A percentile compares a stretch with the other conserved stretches of the same genome.
These are phyloP conservation scores for Leptodontidium sp. DNA, from an alignment of 2,329 filamentous ascomycete species.

Conservation along the genomic window DNA sequence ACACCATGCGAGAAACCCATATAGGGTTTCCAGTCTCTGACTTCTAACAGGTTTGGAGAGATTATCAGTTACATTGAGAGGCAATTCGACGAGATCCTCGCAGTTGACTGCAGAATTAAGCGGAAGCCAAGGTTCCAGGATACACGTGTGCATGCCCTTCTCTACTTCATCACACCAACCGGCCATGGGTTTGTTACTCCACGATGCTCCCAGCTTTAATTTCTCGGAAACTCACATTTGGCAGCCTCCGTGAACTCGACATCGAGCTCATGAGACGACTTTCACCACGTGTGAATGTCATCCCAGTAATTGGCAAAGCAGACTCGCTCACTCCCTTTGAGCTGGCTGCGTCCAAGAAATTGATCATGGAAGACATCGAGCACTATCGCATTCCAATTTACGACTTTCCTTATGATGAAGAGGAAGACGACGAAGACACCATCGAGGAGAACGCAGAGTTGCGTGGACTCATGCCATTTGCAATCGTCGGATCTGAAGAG, in stretches of 20 bases:
- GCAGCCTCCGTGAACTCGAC: conserved; percentile 93
- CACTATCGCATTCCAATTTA: conserved; percentile 99
- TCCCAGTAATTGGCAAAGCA: conserved; percentile 97
- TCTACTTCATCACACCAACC: conserved; percentile 99
- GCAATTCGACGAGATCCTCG: conserved; percentile 99
- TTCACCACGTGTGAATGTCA: conserved; percentile 96
- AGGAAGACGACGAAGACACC: conserved; percentile 99
- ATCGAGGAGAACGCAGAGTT: conserved; percentile 99
- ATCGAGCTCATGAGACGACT: conserved; percentile 99
- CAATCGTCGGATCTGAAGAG: conserved; percentile 97
- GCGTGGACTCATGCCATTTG: conserved; percentile 96
- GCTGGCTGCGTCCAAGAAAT: conserved; percentile 97
- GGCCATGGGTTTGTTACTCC: conserved; percentile 77
- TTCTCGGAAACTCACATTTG: background rate
- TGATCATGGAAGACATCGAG: conserved; percentile 99
- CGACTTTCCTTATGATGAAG: conserved; percentile 99
- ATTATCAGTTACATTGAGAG: conserved; percentile 98
- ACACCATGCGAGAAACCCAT: conserved; percentile 9
- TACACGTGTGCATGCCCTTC: conserved; percentile 95
- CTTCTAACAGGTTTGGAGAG: conserved; percentile 79
- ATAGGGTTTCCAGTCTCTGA: conserved; percentile 39
- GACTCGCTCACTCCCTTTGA: conserved; percentile 96
- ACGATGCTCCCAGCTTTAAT: too few relatives aligned
- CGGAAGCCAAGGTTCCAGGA: conserved; percentile 99
- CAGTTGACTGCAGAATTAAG: conserved; percentile 99